Conservation (phyloP, 257 asterid species). For the Coffea canephora region DNA sequence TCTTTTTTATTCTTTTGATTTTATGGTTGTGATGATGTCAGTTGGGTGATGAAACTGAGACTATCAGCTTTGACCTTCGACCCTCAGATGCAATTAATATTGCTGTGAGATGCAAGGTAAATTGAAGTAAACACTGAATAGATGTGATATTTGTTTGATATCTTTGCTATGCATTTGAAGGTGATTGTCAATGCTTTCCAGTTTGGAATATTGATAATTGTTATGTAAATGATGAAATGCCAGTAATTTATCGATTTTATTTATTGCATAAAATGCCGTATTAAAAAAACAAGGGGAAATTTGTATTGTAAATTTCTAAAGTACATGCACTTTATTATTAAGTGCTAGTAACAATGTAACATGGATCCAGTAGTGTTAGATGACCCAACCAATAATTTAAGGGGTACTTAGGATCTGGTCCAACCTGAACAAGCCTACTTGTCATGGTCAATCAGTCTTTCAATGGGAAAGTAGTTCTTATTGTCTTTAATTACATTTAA, state of each 20-base stretch:
- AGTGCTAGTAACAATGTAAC: neutral
- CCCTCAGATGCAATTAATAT: constrained; percentile 98
- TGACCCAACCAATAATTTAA: neutral
- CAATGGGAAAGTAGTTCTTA: neutral
- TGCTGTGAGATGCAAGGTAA: constrained; percentile 97
- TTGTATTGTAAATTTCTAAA: neutral
- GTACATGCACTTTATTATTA: neutral
- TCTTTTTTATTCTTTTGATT: neutral
- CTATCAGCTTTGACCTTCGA: constrained; percentile 78
- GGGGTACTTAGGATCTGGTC: neutral
- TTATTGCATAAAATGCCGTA: too few relatives aligned
- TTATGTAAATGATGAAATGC: neutral
- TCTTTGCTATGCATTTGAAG: neutral
- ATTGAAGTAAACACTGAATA: neutral
- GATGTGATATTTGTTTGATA: neutral
- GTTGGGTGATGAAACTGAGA: constrained; percentile 69
- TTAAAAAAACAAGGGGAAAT: neutral
- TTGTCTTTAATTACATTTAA: neutral
- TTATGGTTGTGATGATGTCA: constrained; percentile 33
- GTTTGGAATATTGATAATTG: neutral
- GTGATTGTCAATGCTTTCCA: neutral
- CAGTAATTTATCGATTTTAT: too few relatives aligned
- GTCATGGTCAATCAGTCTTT: neutral
- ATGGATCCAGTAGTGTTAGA: neutral
- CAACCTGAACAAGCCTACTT: neutral